A percentile compares a stretch with the other conserved stretches of the same genome.
These are phyloP conservation scores for Biancaea sappan DNA, from an alignment of 306 rosid species.

Conservation along the genomic window DNA sequence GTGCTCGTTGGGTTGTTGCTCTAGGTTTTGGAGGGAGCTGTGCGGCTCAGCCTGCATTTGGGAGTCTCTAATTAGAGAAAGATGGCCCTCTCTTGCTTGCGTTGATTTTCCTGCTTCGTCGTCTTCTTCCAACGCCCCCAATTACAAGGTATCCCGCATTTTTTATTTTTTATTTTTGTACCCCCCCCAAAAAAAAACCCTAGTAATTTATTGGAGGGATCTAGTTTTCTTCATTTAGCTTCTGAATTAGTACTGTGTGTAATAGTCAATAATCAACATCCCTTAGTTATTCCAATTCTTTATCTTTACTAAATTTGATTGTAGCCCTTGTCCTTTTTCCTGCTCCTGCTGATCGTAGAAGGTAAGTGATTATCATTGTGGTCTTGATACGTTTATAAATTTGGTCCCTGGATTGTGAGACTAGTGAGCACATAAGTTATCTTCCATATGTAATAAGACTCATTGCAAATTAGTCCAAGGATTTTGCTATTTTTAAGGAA, in stretches of 20 bases:
- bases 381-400: background rate
- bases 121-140: slow-evolving; percentile 44
- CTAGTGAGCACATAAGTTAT: too few species aligned
- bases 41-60: slow-evolving; percentile 64
- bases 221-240: background rate
- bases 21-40: slow-evolving; percentile 62
- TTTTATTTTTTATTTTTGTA: too few species aligned
- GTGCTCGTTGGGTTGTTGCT: slow-evolving; percentile 78
- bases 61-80: slow-evolving; percentile 53
- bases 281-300: background rate
- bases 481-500: background rate
- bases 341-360: background rate
- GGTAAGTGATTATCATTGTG: background rate
- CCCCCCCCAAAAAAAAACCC: too few species aligned
- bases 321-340: background rate
- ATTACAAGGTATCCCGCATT: slow-evolving; percentile 44
- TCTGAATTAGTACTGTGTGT: slow-evolving; percentile 27
- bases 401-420: background rate
- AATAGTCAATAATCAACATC: background rate
- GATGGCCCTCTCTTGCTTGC: slow-evolving; percentile 64
- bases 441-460: background rate
- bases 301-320: background rate
- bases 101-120: slow-evolving; percentile 34
- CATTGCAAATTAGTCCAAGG: background rate
- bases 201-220: too few species aligned